These are phyloP conservation scores for Rhododendron molle DNA, from an alignment of 148 eudicot genomes.

Conservation along the genomic window DNA sequence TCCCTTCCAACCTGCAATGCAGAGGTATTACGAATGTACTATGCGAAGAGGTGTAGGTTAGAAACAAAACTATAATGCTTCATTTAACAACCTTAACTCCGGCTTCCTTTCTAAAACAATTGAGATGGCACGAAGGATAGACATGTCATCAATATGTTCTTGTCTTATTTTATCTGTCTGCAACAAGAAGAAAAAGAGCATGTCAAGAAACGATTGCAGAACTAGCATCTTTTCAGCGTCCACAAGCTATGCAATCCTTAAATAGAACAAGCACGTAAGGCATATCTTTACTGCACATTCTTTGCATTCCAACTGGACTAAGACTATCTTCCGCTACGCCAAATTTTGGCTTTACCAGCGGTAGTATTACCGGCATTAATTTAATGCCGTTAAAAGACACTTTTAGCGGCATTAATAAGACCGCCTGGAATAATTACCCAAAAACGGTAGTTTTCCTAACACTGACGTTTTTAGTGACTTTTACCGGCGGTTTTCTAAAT, in stretches of 20 bases:
- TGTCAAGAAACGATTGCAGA: not conserved
- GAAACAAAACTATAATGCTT: not conserved
- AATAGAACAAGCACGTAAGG: not conserved
- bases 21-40: constrained; percentile 3
- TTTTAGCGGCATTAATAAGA: too few relatives aligned
- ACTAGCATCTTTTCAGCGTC: not conserved
- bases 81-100: constrained; percentile 52
- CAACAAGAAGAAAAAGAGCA: constrained; percentile 5
- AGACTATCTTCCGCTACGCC: not conserved
- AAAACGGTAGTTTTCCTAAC: too few relatives aligned
- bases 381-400: too few relatives aligned
- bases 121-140: constrained; percentile 66
- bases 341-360: too few relatives aligned
- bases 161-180: constrained; percentile 71
- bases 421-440: too few relatives aligned
- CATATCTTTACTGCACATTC: not conserved
- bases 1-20: constrained; percentile 76
- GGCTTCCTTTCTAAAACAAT: constrained; percentile 84
- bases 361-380: too few relatives aligned
- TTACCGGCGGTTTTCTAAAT: too few relatives aligned
- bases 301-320: constrained; percentile 1
- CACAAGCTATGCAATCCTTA: not conserved
- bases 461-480: too few relatives aligned
- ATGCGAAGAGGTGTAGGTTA: not conserved
- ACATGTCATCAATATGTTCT: constrained; percentile 68